These are phyloP conservation scores for Xylaria venustula DNA, from an alignment of 495 filamentous ascomycete species.

Conservation along the genomic window DNA sequence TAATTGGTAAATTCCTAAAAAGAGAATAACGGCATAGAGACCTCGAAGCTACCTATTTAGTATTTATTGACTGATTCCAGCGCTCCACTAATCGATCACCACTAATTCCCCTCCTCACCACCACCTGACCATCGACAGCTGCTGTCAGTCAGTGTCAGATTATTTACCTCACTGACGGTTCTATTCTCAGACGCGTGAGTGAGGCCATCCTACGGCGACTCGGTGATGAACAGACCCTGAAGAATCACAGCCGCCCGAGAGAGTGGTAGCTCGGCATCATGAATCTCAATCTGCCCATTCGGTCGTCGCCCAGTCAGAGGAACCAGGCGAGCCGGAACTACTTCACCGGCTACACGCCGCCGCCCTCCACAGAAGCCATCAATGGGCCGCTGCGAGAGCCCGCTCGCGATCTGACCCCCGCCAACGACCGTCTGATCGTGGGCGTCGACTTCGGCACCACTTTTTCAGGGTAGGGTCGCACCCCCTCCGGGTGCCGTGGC, in stretches of 20 bases:
- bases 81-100: conserved; percentile 12
- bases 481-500: not conserved
- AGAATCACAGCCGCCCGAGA: not conserved
- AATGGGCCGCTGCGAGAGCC: conserved; percentile 54
- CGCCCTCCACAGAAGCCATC: conserved; percentile 53
- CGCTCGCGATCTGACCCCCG: conserved; percentile 41
- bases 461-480: conserved; percentile 58
- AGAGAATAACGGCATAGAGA: too few species aligned
- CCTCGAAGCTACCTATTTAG: too few species aligned
- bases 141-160: not conserved
- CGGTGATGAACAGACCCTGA: conserved; percentile 7
- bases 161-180: not conserved
- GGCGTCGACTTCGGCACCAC: conserved; percentile 72
- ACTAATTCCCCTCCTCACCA: conserved; percentile 1
- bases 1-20: too few species aligned
- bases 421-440: conserved; percentile 59
- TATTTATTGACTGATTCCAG: too few species aligned
- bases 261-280: conserved; percentile 20
- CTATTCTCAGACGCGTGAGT: not conserved
- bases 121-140: conserved; percentile 2
- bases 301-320: conserved; percentile 42
- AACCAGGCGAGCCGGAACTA: conserved; percentile 56
- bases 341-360: conserved; percentile 50
- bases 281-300: conserved; percentile 53
- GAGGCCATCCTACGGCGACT: not conserved